Percentiles rank a stretch among this genome's conserved stretches.
These are phyloP conservation scores for Huntiella savannae DNA, from an alignment of 2,329 filamentous ascomycete genomes.

Conservation along the genomic window DNA sequence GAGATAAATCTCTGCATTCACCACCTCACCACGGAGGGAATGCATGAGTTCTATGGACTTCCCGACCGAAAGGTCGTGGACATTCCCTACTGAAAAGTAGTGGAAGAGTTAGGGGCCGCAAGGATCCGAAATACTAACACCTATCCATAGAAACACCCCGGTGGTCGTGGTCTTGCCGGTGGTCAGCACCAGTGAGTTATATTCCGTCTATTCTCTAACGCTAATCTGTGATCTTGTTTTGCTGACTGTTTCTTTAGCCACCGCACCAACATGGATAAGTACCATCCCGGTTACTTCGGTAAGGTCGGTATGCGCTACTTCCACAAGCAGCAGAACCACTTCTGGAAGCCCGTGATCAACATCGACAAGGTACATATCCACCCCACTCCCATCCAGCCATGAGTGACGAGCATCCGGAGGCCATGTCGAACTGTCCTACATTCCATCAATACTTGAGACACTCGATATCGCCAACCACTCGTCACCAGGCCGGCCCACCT, in stretches of 20 bases:
- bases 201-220: background rate
- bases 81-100: too few species aligned
- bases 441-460: background rate
- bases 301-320: conserved; percentile 93
- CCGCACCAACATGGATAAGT: conserved; percentile 29
- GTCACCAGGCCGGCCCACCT: background rate
- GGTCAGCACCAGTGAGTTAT: conserved; percentile 64
- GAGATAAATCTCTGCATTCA: background rate
- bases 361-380: conserved; percentile 63
- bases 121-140: conserved; percentile 7
- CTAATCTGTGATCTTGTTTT: background rate
- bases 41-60: too few species aligned
- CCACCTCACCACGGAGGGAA: too few species aligned
- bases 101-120: too few species aligned
- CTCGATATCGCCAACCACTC: background rate
- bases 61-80: too few species aligned
- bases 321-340: conserved; percentile 88
- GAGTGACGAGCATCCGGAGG: too few species aligned
- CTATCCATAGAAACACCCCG: conserved; percentile 45
- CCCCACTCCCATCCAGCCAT: background rate
- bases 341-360: conserved; percentile 99
- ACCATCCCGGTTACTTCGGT: conserved; percentile 98
- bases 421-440: background rate
- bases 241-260: conserved; percentile 10
- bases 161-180: conserved; percentile 82